phyloP scores from a whole-genome alignment of 306 rosid species.

The Glycyrrhiza uralensis region DNA sequence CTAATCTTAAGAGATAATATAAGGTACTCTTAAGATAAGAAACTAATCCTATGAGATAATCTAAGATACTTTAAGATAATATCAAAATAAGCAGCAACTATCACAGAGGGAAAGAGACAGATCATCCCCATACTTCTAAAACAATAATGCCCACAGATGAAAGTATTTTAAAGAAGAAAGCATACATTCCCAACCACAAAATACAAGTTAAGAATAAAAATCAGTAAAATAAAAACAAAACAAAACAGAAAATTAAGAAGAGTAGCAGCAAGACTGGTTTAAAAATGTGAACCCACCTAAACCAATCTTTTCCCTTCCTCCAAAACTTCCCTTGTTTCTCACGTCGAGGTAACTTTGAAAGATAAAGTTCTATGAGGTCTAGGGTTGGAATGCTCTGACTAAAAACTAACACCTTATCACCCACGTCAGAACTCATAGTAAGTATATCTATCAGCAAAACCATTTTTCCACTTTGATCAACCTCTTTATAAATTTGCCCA shows the following conservation, averaged over 20 bases:
- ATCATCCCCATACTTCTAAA: slow-evolving; percentile 12
- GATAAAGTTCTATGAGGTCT: slow-evolving; percentile 84
- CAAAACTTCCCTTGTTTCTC: slow-evolving; percentile 71
- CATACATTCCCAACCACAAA: slow-evolving; percentile 2
- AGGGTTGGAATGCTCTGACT: slow-evolving; percentile 98
- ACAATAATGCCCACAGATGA: slow-evolving; percentile 15
- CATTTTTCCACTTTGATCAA: slow-evolving; percentile 92
- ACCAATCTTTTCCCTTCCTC: slow-evolving; percentile 98
- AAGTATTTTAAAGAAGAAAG: background rate
- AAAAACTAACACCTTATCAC: slow-evolving; percentile 92
- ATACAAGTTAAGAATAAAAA: background rate
- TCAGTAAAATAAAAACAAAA: background rate
- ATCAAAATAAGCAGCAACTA: background rate
- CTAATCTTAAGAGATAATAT: no score
- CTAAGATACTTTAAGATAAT: no score
- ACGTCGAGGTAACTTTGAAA: slow-evolving; percentile 64
- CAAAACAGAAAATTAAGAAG: slow-evolving; percentile 1
- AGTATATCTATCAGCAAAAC: slow-evolving; percentile 83
- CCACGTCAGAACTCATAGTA: slow-evolving; percentile 75
- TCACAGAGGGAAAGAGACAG: background rate
- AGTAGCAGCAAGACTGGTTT: slow-evolving; percentile 5
- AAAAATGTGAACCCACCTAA: slow-evolving; percentile 61
- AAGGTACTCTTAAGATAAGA: no score
- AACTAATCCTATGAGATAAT: no score
- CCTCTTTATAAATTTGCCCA: slow-evolving; percentile 69